phyloP scores from a whole-genome alignment of 176 grass and related monocot species.

The Metroxylon sagu region DNA sequence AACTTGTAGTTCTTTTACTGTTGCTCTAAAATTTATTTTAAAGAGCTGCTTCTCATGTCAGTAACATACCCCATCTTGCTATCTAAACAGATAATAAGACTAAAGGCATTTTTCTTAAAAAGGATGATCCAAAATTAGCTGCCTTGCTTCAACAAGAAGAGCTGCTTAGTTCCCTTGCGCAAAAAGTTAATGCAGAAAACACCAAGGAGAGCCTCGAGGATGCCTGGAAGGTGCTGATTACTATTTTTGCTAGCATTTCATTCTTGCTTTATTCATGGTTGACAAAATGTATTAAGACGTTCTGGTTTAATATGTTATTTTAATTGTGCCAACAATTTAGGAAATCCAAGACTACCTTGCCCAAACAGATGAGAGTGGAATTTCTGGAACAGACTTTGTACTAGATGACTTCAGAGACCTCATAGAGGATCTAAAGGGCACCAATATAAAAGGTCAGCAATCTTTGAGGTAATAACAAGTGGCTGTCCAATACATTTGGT shows the following conservation, averaged over 20 bases:
- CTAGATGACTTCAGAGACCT: slow-evolving; percentile 78
- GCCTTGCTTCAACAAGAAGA: slow-evolving; percentile 83
- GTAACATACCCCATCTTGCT: slow-evolving; percentile 3
- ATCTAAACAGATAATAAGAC: slow-evolving; percentile 26
- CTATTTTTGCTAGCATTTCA: not conserved
- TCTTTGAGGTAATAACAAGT: slow-evolving; percentile 33
- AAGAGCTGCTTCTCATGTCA: too few species aligned
- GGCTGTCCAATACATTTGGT: not conserved
- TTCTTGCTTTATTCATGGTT: too few species aligned
- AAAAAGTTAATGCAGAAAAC: slow-evolving; percentile 69
- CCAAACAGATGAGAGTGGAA: slow-evolving; percentile 60
- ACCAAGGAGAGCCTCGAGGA: slow-evolving; percentile 76
- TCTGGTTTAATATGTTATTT: slow-evolving; percentile 7
- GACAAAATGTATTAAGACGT: slow-evolving; percentile 1
- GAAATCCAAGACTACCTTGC: slow-evolving; percentile 66
- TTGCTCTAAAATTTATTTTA: slow-evolving; percentile 9
- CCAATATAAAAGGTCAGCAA: slow-evolving; percentile 44
- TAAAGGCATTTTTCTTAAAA: slow-evolving; percentile 54
- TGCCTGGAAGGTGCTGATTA: slow-evolving; percentile 74
- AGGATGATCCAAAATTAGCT: slow-evolving; percentile 76
- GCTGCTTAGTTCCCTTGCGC: slow-evolving; percentile 69
- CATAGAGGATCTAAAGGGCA: slow-evolving; percentile 67
- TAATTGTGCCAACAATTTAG: slow-evolving; percentile 31
- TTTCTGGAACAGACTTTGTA: slow-evolving; percentile 51
- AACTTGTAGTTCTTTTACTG: slow-evolving; percentile 9